A percentile compares a stretch with the other conserved stretches of the same genome.
These are phyloP conservation scores for Pestalotiopsis sp. DNA, from an alignment of 2,329 filamentous ascomycete species.

Conservation along the genomic window DNA sequence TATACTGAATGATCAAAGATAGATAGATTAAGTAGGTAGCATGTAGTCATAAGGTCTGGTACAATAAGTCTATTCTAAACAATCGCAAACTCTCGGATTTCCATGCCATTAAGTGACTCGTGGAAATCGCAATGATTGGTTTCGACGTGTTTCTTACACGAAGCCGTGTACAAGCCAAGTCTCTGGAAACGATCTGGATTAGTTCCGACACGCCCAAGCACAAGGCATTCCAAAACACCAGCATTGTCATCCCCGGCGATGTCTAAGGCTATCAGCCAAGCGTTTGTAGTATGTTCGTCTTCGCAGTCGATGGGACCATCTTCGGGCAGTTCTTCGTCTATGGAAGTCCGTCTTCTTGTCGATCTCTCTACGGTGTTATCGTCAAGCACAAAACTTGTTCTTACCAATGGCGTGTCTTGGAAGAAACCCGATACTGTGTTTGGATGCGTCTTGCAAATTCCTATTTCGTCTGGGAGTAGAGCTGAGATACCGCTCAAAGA, in stretches of 20 bases:
- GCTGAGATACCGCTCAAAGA: no score
- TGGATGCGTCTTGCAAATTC: no score
- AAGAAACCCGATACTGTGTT: neutral
- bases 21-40: no score
- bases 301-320: no score
- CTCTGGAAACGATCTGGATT: neutral
- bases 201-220: neutral
- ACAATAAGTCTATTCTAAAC: neutral
- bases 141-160: rapidly evolving
- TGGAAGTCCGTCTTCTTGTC: neutral
- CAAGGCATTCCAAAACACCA: neutral
- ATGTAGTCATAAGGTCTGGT: no score
- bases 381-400: neutral
- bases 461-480: no score
- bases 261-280: neutral
- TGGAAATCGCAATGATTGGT: neutral
- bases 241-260: neutral
- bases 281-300: neutral
- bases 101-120: neutral
- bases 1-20: no score
- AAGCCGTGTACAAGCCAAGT: neutral
- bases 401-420: neutral
- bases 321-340: neutral
- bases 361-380: neutral
- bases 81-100: neutral